Conservation (phyloP, 352 stramenopile genomes). For the Phytophthora citricola region DNA sequence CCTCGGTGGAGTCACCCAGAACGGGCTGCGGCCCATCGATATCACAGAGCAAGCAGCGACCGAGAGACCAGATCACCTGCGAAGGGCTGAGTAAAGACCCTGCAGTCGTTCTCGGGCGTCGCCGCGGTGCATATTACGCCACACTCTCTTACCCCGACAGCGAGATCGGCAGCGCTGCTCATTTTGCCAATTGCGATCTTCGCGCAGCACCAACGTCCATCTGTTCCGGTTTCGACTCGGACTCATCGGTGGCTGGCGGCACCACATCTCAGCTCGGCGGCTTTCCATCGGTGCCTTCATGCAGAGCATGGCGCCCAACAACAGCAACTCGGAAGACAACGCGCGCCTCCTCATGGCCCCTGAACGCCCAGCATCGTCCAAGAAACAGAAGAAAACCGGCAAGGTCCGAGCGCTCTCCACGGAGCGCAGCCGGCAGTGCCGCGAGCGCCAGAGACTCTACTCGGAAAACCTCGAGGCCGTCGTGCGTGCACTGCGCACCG, state of each 20-base stretch:
- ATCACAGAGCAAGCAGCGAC: conserved; percentile 19
- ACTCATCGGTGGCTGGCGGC: conserved; percentile 16
- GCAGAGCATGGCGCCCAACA: conserved; percentile 22
- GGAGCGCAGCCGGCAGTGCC: conserved; percentile 57
- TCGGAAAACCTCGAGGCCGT: conserved; percentile 46
- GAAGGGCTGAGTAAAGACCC: conserved; percentile 30
- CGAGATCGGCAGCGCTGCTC: conserved; percentile 27
- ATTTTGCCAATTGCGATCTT: conserved; percentile 38
- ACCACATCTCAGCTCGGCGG: conserved; percentile 23
- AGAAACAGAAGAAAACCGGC: conserved; percentile 21
- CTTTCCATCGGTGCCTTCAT: conserved; percentile 12
- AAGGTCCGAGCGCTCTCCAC: conserved; percentile 47
- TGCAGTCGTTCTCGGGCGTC: background rate
- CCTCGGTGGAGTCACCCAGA: conserved; percentile 13
- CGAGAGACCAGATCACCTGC: conserved; percentile 28
- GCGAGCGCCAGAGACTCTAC: conserved; percentile 59
- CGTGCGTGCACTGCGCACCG: conserved; percentile 44
- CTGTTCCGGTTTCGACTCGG: conserved; percentile 11
- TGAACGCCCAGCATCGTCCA: conserved; percentile 6
- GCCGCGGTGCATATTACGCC: conserved; percentile 24
- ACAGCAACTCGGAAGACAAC: conserved; percentile 14
- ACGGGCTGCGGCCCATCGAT: conserved; percentile 9
- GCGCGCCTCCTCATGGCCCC: conserved; percentile 3
- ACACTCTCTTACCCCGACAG: background rate
- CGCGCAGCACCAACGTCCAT: conserved; percentile 13